These are phyloP conservation scores for Phytophthora tentaculata DNA, from an alignment of 352 stramenopile species.

Conservation along the genomic window DNA sequence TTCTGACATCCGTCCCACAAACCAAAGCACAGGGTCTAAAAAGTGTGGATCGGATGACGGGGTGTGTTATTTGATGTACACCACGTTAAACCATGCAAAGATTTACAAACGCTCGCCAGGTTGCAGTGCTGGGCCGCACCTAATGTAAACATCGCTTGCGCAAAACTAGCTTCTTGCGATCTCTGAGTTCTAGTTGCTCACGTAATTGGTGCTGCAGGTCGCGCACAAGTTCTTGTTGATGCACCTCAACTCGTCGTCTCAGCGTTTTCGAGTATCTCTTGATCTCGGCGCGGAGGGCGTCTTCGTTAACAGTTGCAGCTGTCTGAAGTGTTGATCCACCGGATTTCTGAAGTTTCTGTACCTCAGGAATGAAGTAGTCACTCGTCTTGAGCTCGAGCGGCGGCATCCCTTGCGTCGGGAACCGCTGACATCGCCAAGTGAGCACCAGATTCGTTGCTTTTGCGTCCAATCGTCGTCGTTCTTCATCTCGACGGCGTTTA, in stretches of 20 bases:
- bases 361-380: constrained; percentile 47
- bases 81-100: constrained; percentile 18
- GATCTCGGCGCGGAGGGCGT: constrained; percentile 48
- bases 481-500: constrained; percentile 14
- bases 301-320: constrained; percentile 41
- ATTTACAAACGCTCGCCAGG: constrained; percentile 20
- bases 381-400: constrained; percentile 44
- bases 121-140: too few relatives aligned
- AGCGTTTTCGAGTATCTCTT: constrained; percentile 50
- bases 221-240: constrained; percentile 41
- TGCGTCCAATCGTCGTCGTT: constrained; percentile 19
- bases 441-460: constrained; percentile 41
- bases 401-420: constrained; percentile 53
- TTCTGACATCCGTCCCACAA: constrained; percentile 26
- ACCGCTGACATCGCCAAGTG: constrained; percentile 52
- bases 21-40: too few relatives aligned
- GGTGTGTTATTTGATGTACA: constrained; percentile 28
- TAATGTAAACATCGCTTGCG: too few relatives aligned
- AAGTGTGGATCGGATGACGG: constrained; percentile 21
- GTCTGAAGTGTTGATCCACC: constrained; percentile 5
- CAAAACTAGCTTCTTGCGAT: constrained; percentile 42
- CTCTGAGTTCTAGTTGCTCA: constrained; percentile 48
- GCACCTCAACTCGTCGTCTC: constrained; percentile 39
- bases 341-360: constrained; percentile 34
- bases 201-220: constrained; percentile 39